These are phyloP conservation scores for Aspergillus pseudoviridinutans DNA, from an alignment of 2,329 filamentous ascomycete genomes.

Conservation along the genomic window DNA sequence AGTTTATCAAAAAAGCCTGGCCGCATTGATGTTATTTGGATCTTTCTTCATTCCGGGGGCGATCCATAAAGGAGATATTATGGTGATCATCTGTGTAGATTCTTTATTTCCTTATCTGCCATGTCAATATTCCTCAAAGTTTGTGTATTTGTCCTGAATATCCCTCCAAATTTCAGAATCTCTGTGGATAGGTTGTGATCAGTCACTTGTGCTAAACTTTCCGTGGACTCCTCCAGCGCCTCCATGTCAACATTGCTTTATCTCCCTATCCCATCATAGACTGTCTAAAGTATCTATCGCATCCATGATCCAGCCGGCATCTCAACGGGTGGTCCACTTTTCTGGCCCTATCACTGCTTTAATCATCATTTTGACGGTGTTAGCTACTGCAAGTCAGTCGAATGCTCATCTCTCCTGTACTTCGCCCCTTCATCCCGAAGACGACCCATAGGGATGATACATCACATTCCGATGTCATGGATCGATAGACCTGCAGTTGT, in stretches of 20 bases:
- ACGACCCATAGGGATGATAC: slow-evolving; percentile 7
- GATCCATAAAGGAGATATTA: background rate
- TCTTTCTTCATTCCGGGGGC: background rate
- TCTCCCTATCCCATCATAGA: background rate
- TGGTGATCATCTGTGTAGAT: background rate
- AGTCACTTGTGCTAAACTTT: background rate
- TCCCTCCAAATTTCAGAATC: background rate
- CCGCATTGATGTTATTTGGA: too few species aligned
- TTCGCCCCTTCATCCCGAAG: background rate
- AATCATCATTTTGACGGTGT: background rate
- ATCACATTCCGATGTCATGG: slow-evolving; percentile 17
- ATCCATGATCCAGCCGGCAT: background rate
- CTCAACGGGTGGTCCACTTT: background rate
- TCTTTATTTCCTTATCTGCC: background rate
- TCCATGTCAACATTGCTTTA: background rate
- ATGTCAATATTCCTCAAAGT: background rate
- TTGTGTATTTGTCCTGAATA: background rate
- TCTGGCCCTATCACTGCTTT: background rate
- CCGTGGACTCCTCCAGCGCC: background rate
- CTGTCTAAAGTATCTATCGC: background rate
- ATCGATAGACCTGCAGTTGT: background rate
- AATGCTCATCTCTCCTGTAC: background rate
- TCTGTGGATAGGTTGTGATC: background rate
- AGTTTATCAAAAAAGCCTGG: background rate
- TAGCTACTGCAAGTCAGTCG: background rate